Conservation (phyloP, 495 filamentous ascomycete species). For the Articulospora tetracladia region DNA sequence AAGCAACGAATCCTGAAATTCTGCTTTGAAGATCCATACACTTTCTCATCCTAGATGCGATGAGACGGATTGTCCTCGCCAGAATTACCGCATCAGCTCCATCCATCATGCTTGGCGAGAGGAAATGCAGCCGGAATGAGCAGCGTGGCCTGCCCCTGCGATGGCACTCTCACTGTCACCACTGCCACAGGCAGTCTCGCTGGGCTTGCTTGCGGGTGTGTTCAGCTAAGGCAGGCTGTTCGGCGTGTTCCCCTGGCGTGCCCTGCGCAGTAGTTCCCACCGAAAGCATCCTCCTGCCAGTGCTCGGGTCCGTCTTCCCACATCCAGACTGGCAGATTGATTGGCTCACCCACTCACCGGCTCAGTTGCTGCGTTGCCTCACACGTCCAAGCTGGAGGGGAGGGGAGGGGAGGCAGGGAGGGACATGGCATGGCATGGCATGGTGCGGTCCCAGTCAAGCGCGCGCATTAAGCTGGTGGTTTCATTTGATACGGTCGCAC, state of each 20-base stretch:
- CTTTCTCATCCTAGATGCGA: not conserved
- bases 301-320: conserved; percentile 6
- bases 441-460: not conserved
- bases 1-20: not conserved
- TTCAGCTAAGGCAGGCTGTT: not conserved
- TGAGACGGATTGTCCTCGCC: not conserved
- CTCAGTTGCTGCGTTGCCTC: not conserved
- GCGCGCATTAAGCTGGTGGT: not conserved
- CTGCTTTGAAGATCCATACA: conserved; percentile 1
- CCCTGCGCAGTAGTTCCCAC: not conserved
- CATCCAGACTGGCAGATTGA: not conserved
- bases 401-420: too few relatives aligned
- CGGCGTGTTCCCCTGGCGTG: not conserved
- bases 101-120: not conserved
- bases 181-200: not conserved
- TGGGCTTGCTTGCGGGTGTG: not conserved
- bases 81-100: not conserved
- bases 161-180: not conserved
- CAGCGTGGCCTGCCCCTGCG: not conserved
- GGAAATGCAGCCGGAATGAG: not conserved
- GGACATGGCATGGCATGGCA: not conserved
- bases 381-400: too few relatives aligned
- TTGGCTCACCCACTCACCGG: not conserved
- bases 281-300: conserved; percentile 1
- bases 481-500: not conserved